Conservation (phyloP, 805 yeast species). For the Candida glaebosa region DNA sequence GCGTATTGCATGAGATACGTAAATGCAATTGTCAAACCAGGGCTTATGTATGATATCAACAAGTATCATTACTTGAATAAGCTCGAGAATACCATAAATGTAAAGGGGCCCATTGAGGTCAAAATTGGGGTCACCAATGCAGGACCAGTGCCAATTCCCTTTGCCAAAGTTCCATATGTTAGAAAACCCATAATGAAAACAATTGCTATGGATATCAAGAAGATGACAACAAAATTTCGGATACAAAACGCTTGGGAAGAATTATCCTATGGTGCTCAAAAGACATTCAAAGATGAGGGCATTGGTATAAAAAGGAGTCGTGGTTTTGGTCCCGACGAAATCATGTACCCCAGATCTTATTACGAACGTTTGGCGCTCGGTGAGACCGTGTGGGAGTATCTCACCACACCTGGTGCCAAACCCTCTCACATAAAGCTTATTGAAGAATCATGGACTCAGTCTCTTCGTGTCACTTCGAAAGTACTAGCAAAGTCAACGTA, state of each 20-base stretch:
- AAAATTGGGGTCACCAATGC: slow-evolving; percentile 27
- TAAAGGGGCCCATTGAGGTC: slow-evolving; percentile 36
- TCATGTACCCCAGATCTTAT: slow-evolving; percentile 25
- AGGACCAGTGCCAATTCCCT: slow-evolving; percentile 29
- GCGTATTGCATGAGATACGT: slow-evolving; percentile 33
- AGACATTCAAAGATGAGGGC: slow-evolving; percentile 23
- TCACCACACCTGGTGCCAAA: slow-evolving; percentile 16
- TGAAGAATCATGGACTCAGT: slow-evolving; percentile 6
- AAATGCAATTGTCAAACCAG: slow-evolving; percentile 29
- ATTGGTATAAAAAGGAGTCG: slow-evolving; percentile 23
- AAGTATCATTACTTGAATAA: slow-evolving; percentile 18
- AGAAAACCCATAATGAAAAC: slow-evolving; percentile 14
- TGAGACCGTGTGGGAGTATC: slow-evolving; percentile 37
- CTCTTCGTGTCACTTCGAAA: slow-evolving; percentile 2
- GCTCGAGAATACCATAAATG: slow-evolving; percentile 19
- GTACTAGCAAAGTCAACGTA: background rate
- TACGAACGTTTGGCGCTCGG: slow-evolving; percentile 22
- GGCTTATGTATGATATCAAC: slow-evolving; percentile 32
- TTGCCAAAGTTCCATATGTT: slow-evolving; percentile 23
- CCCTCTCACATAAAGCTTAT: background rate
- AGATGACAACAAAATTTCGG: slow-evolving; percentile 22
- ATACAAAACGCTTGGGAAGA: slow-evolving; percentile 27
- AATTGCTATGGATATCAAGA: slow-evolving; percentile 30
- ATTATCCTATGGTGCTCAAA: slow-evolving; percentile 2
- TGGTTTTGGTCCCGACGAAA: slow-evolving; percentile 26